Base-by-base conservation (phyloP, 768 basidiomycete genomes). In the Strobilomyces dryophilus region DNA sequence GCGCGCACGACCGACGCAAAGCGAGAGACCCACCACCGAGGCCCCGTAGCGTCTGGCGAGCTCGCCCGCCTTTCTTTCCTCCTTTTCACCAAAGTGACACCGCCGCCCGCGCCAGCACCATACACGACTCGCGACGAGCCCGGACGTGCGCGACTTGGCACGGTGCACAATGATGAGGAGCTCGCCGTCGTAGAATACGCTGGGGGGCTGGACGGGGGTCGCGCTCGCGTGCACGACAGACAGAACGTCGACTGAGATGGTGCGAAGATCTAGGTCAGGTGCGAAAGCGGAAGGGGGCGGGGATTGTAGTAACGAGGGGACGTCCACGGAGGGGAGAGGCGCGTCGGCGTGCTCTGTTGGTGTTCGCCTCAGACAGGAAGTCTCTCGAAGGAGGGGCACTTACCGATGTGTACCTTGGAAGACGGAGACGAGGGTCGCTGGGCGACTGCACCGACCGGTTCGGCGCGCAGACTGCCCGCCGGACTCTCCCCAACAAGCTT, bases 61-160 rank as follows among this genome's bases (percentile, higher is more conserved):
- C 48, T 91, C 89, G 39, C 78, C 73, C 35, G 89, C 60, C 62
- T 89, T 92, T 50, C 70, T 76, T 60, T 81, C 79, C 57, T 91
- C 91, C 43, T 71, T 73, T 45, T 85, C 83, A 1, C 79, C 80
- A 29, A 77, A 59, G 20, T 67, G 71, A 43, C 79, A 75, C 36
- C 73, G 73, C 49, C 76, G 80, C 0, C 91, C 91, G 17, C 73
- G 71, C 91, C 91, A 93, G 20, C 79, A 79, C 89, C 89, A 92
- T 17, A 92, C 78, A 20, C 75, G 77, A 6, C 85, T 90, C 24
- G 75, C 74, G 4, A 82, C 89, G 15, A 92, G 74, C 12, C 86
- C 84, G 32, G 69, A 83, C n/a, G 76, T 72, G 51, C 73, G 81
- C 0, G 79, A 79, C 66, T 91, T 92, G 21, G 72, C 76, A 14